Evolutionary conservation across 352 stramenopile species (phyloP).

Genomic region (Saprolegnia diclina): DNA sequence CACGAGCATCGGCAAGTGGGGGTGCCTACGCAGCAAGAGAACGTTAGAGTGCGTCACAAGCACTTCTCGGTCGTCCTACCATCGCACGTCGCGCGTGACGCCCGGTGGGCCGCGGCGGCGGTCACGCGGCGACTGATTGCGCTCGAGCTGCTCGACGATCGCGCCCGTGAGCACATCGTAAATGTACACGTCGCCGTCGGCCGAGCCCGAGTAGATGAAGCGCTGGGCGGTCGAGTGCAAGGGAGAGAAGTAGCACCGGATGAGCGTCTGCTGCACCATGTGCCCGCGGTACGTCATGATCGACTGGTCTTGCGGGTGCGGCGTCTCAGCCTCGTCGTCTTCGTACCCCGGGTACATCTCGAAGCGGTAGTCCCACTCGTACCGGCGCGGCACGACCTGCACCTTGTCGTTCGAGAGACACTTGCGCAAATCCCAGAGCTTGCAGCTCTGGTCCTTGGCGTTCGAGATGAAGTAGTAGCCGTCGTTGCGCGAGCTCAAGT

Average conservation of each 20-base stretch:
- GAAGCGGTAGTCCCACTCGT: slow-evolving; percentile 79
- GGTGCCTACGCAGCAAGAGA: slow-evolving; percentile 33
- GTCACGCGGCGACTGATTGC: slow-evolving; percentile 26
- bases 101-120: slow-evolving; percentile 41
- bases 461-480: slow-evolving; percentile 88
- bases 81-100: slow-evolving; percentile 76
- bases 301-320: slow-evolving; percentile 63
- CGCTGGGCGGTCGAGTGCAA: slow-evolving; percentile 81
- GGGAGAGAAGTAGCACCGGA: slow-evolving; percentile 83
- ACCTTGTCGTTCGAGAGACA: slow-evolving; percentile 53
- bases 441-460: slow-evolving; percentile 75
- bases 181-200: slow-evolving; percentile 75
- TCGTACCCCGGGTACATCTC: slow-evolving; percentile 68
- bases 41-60: background rate
- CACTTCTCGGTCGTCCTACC: slow-evolving; percentile 23
- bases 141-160: slow-evolving; percentile 70
- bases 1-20: slow-evolving; percentile 72
- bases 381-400: slow-evolving; percentile 39
- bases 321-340: slow-evolving; percentile 35
- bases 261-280: slow-evolving; percentile 73
- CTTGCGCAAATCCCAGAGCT: slow-evolving; percentile 82
- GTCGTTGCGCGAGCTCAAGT: slow-evolving; percentile 77
- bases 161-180: slow-evolving; percentile 71
- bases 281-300: slow-evolving; percentile 84
- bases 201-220: slow-evolving; percentile 80